Evolutionary conservation across 1,284 basidiomycete species (phyloP).

Genomic region (Laetiporus sulphureus): DNA sequence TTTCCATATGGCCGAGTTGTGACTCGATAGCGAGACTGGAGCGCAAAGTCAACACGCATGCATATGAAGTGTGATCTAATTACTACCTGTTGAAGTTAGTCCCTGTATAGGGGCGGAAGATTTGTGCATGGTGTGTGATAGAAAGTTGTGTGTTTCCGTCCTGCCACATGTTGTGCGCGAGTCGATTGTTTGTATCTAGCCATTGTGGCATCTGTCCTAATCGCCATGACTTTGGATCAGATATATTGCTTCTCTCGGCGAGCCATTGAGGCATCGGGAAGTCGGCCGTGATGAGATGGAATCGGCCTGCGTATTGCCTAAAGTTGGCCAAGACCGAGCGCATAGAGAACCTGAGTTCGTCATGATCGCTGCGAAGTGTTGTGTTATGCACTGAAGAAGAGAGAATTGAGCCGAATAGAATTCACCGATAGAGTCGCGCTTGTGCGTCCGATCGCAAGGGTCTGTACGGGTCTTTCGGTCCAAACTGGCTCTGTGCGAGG

Average conservation of each 20-base stretch:
- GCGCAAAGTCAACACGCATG: constrained; percentile 8
- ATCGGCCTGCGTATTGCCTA: constrained; percentile 16
- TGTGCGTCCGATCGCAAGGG: constrained; percentile 17
- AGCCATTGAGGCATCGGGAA: constrained; percentile 15
- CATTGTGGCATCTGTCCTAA: constrained; percentile 10
- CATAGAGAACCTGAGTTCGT: constrained; percentile 25
- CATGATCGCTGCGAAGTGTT: constrained; percentile 18
- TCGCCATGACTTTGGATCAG: constrained; percentile 3
- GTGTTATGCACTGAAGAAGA: not conserved
- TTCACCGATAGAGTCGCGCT: constrained; percentile 22
- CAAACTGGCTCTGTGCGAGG: constrained; percentile 10
- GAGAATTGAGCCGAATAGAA: not conserved
- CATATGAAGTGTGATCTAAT: constrained; percentile 11
- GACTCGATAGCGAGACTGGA: constrained; percentile 24
- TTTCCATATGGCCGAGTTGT: constrained; percentile 20
- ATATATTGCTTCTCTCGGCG: constrained; percentile 3
- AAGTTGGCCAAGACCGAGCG: constrained; percentile 22
- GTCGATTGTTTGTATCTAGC: constrained; percentile 5
- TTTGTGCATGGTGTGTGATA: constrained; percentile 21
- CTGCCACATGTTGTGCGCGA: not conserved
- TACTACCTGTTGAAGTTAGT: constrained; percentile 24
- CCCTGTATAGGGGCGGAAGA: constrained; percentile 20
- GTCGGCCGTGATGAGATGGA: constrained; percentile 24
- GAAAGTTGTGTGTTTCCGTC: constrained; percentile 19
- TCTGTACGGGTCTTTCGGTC: constrained; percentile 18